Evolutionary conservation across 768 basidiomycete genomes (phyloP), one percentile per base, ranked within the genome.

Genomic region (Leccinum fibrillosum): DNA sequence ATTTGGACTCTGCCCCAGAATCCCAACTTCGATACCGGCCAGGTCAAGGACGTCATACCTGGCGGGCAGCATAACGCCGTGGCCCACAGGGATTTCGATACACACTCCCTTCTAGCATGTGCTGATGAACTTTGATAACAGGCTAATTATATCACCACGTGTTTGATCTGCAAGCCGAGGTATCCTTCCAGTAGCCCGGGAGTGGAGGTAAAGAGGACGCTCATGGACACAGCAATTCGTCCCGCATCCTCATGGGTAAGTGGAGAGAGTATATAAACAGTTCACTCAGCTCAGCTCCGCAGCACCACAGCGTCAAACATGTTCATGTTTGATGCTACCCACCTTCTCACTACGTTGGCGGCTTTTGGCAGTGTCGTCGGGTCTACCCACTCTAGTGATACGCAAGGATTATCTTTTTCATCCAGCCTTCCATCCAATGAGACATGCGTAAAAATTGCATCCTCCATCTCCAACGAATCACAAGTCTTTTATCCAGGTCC

Each of bases 391-490:
- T 5, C 13, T 8, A 4, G 13, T 10, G 28, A 62, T 19, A 12
- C 10, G 12, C 60, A 57, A 35, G 15, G 4, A 1, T 2, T 21
- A 3, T 23, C n/a, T n/a, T 49, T 28, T 4, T 23, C 11, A 10
- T 17, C 51, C 15, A n/a, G 19, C 9, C 15, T 10, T 34, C 37
- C 3, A 17, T n/a, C 17, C 19, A 25, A 28, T 2, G 39, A 62
- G 23, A 50, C 55, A 6, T 62, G 61, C 30, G 23, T 23, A n/a
- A 0, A 49, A 5, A 53, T 62, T 7, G 26, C 39, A 3, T 2
- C 13, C 1, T 62, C 61, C n/a, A n/a, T 62, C 23, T 62, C 61
- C 13, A 10, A n/a, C 0, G 51, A 51, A 37, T 62, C 61, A 10
- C 12, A 37, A 17, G 39, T 62, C 25, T 63, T 53, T 19, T 19